These are phyloP conservation scores for Boletus subparvulus DNA, from an alignment of 768 basidiomycete genomes.

Conservation along the genomic window DNA sequence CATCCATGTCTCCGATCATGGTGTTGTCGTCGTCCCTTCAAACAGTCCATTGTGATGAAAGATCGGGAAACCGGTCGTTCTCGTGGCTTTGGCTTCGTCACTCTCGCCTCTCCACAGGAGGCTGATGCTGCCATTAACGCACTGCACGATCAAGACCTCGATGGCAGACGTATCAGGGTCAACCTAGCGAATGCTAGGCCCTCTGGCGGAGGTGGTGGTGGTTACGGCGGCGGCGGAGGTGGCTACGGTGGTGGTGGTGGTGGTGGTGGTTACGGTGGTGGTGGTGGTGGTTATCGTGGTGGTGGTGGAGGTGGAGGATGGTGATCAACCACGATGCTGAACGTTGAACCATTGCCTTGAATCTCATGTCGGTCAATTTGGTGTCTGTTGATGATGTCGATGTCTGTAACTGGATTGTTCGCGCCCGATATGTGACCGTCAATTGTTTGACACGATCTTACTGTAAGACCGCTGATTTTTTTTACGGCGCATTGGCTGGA, in stretches of 20 bases:
- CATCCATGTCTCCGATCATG: conserved; percentile 20
- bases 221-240: conserved; percentile 13
- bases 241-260: conserved; percentile 8
- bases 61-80: conserved; percentile 60
- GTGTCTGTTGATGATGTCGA: conserved; percentile 2
- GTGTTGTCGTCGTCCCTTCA: conserved; percentile 7
- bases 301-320: conserved; percentile 14
- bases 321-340: conserved; percentile 3
- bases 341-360: neutral
- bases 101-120: conserved; percentile 30
- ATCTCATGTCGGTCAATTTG: neutral
- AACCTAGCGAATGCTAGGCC: conserved; percentile 39
- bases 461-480: no score
- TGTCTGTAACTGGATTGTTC: conserved; percentile 10
- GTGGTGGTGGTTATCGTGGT: conserved; percentile 5
- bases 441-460: neutral
- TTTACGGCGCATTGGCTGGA: neutral
- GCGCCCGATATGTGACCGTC: neutral
- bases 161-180: conserved; percentile 54
- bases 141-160: conserved; percentile 53
- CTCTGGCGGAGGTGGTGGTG: conserved; percentile 16
- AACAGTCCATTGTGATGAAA: conserved; percentile 38
- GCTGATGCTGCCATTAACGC: conserved; percentile 45
- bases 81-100: conserved; percentile 59
- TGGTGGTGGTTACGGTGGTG: conserved; percentile 5